Base-by-base conservation (phyloP, 257 asterid genomes). In the Solanum paucissectum region DNA sequence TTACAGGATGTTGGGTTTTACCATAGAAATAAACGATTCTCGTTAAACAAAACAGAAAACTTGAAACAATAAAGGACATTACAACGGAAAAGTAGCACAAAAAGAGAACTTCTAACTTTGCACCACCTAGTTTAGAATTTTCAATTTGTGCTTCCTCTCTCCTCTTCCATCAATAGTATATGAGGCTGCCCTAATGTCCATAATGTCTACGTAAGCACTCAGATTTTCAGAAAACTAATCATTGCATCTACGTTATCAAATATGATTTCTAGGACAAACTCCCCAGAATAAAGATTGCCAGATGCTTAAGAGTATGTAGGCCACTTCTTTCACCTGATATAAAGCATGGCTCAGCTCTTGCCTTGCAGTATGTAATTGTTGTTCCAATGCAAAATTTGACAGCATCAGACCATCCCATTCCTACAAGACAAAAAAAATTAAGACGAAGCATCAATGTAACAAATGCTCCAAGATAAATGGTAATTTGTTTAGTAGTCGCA, bases 351-450 rank as follows among this genome's bases (percentile, higher is more conserved):
- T 97, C 74, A 97, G 93, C 92, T 97, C 99, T 90, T 97, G 99
- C 93, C 99, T 94, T 81, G 99, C 98, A 52, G 95, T 93, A 89
- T 97, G 99, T 84, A 97, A 87, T 89, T 97, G 99, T 89, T 94
- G 97, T 94, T 96, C 99, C 93, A 95, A 82, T 3, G 99, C 95
- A 92, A 95, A 94, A 94, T 96, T 97, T 75, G 99, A 97, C 12
- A 97, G 96, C 99, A 97, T 97, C 88, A 97, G 88, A 68, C 98
- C 94, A 92, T 97, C 99, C 99, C 99, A 96, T 92, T 97, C 98
- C 99, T 97, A 84, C 13, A 2, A 86, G 34, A 34, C 9, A 46
- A 20, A 84, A 34, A 64, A 77, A 49, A 64, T 27, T 83, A 58
- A 66, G 71, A 76, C 12, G 27, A 11, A 7, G 44, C 81, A 83